Percentiles rank a stretch among this genome's conserved stretches.
phyloP scores from a whole-genome alignment of 2,329 filamentous ascomycete species.

The Exophiala lecanii-corni region DNA sequence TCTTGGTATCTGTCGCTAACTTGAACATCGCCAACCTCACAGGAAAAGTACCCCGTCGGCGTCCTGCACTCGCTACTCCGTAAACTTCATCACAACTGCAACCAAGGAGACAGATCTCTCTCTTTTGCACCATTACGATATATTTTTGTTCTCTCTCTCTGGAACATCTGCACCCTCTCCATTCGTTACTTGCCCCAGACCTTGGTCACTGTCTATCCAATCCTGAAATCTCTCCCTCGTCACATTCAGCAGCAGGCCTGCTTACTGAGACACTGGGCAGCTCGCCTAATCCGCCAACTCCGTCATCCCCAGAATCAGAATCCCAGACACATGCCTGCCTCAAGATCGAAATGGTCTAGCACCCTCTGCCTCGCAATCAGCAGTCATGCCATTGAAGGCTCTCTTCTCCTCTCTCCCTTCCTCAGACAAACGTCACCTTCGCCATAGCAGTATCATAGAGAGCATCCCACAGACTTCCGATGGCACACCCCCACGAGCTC shows the following conservation, averaged over 20 bases:
- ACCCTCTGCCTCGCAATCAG: neutral
- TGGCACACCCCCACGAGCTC: slow-evolving; percentile 3
- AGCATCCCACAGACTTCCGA: slow-evolving; percentile 8
- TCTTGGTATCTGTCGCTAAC: too few relatives aligned
- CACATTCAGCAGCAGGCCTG: slow-evolving; percentile 12
- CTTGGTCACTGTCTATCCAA: neutral
- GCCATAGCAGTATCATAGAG: slow-evolving; percentile 19
- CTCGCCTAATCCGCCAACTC: slow-evolving; percentile 7
- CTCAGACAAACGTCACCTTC: slow-evolving; percentile 11
- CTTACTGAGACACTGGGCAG: slow-evolving; percentile 13
- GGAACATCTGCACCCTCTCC: too few relatives aligned
- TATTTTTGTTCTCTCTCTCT: too few relatives aligned
- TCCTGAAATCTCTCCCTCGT: slow-evolving; percentile 4
- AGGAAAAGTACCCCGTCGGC: too few relatives aligned
- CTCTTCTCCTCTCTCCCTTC: slow-evolving; percentile 14
- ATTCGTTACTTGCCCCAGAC: too few relatives aligned
- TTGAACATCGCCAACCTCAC: too few relatives aligned
- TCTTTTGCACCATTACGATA: too few relatives aligned
- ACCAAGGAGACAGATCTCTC: too few relatives aligned
- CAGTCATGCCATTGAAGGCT: slow-evolving; percentile 19
- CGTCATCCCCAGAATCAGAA: slow-evolving; percentile 1
- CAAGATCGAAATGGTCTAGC: slow-evolving; percentile 13
- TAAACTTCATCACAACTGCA: too few relatives aligned
- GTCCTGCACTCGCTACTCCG: too few relatives aligned
- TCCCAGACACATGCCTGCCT: neutral